Evolutionary conservation across 352 stramenopile genomes (phyloP), one percentile per base, ranked within the genome.

Genomic region (Pythium apleroticum): DNA sequence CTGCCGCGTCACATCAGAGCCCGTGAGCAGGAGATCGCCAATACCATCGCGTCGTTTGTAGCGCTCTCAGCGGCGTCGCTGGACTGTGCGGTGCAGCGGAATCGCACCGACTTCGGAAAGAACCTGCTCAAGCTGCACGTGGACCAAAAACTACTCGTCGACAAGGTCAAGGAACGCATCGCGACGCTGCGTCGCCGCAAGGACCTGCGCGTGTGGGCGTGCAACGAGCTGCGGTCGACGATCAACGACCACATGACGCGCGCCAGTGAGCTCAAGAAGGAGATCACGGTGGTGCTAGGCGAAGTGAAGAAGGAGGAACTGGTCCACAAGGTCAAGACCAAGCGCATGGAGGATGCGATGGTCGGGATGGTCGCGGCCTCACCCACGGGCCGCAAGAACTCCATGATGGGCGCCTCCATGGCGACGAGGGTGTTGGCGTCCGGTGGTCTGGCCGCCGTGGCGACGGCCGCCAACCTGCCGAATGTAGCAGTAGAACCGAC

Each of bases 231-330:
- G 11, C 83, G 83, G 3, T 37, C 50, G 3, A 60, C 61, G 22
- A 68, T 91, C 46, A 88, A 86, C 43, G 80, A 91, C 4, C 71
- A 87, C 30, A 55, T 73, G 43, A 86, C 76, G 17, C 76, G 68
- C 10, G 69, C 75, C 9, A 91, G 71, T 15, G 83, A 91, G 53
- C 52, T 91, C 15, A 89, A 87, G 65, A 87, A 88, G 30, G 66
- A 77, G 20, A 83, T 90, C 30, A 75, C 74, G 1, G 54, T 65
- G 3, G 48, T 81, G 11, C 64, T 73, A 14, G 37, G 60, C 0
- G 80, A 89, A 4, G 64, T 86, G 43, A 89, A 90, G 68, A 75
- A 67, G 45, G 79, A 90, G 45, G 80, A 89, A 35, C 58, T 81
- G 20, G 60, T 67, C 9, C 76, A 81, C 62, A 86, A 86, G 56